Percentiles rank a stretch among this genome's conserved stretches.
Conservation (phyloP, 148 eudicot genomes). For the Linanthus parryae region DNA sequence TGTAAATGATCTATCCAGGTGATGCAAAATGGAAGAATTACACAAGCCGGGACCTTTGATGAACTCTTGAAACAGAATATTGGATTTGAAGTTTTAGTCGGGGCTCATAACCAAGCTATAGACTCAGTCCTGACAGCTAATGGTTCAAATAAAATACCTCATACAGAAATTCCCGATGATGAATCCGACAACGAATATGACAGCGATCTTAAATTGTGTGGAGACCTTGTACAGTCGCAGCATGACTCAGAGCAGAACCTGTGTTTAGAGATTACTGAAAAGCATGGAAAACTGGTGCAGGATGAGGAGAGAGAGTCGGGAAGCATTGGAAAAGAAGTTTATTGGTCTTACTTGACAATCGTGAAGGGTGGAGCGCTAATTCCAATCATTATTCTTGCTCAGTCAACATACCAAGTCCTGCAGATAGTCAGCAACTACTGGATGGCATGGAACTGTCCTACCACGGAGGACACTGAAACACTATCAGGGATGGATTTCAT, state of each 20-base stretch:
- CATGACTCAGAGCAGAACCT: slow-evolving; percentile 58
- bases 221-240: slow-evolving; percentile 39
- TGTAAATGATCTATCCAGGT: slow-evolving; percentile 74
- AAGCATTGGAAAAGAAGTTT: slow-evolving; percentile 91
- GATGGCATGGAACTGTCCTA: slow-evolving; percentile 98
- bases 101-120: slow-evolving; percentile 90
- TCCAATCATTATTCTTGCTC: slow-evolving; percentile 71
- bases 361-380: slow-evolving; percentile 71
- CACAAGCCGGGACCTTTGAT: slow-evolving; percentile 84
- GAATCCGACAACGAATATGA: slow-evolving; percentile 20
- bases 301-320: slow-evolving; percentile 96
- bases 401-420: slow-evolving; percentile 68
- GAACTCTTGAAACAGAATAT: slow-evolving; percentile 75
- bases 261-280: slow-evolving; percentile 44
- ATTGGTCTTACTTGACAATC: slow-evolving; percentile 71
- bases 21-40: slow-evolving; percentile 85
- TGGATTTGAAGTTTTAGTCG: slow-evolving; percentile 86
- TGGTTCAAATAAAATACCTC: slow-evolving; percentile 40
- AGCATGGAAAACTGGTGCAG: slow-evolving; percentile 64
- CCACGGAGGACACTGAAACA: slow-evolving; percentile 39
- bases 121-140: slow-evolving; percentile 70
- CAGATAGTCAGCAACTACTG: slow-evolving; percentile 93
- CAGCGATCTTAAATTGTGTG: slow-evolving; percentile 26
- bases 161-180: slow-evolving; percentile 25
- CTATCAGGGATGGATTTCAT: slow-evolving; percentile 47